Evolutionary conservation across 1,139 yeast genomes (phyloP).

Genomic region (Suhomyces ambrosiae): DNA sequence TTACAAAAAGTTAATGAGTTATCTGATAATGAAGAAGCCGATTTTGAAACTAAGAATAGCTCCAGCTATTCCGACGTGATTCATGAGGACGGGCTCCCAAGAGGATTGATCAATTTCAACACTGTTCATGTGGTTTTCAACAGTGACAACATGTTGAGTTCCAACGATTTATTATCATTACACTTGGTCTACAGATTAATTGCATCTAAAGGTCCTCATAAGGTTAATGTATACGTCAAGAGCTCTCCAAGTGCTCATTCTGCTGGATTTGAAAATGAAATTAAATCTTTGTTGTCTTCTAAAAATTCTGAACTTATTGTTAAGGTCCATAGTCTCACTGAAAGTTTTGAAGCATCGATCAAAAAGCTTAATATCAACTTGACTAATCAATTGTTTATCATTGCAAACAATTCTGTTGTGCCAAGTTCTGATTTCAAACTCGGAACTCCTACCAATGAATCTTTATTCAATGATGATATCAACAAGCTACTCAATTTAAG

Average conservation of each 20-base stretch:
- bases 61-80: conserved; percentile 11
- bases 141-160: conserved; percentile 37
- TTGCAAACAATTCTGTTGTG: conserved; percentile 24
- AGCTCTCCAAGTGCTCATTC: conserved; percentile 16
- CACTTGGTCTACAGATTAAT: conserved; percentile 28
- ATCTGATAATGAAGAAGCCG: conserved; percentile 10
- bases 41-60: conserved; percentile 11
- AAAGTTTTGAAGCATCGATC: conserved; percentile 17
- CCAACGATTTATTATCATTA: conserved; percentile 36
- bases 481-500: conserved; percentile 23
- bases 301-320: conserved; percentile 18
- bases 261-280: conserved; percentile 26
- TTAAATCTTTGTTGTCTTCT: conserved; percentile 20
- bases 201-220: conserved; percentile 10
- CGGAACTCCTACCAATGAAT: conserved; percentile 11
- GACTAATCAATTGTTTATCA: conserved; percentile 26
- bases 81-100: conserved; percentile 15
- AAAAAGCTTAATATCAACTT: conserved; percentile 16
- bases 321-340: conserved; percentile 21
- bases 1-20: conserved; percentile 7
- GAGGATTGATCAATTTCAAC: conserved; percentile 21
- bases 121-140: conserved; percentile 30
- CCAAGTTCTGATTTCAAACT: conserved; percentile 5
- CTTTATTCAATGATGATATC: conserved; percentile 22
- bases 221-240: conserved; percentile 27